Evolutionary conservation across 1,284 basidiomycete genomes (phyloP), one percentile per base, ranked within the genome.

Genomic region (Trametes polyzona): DNA sequence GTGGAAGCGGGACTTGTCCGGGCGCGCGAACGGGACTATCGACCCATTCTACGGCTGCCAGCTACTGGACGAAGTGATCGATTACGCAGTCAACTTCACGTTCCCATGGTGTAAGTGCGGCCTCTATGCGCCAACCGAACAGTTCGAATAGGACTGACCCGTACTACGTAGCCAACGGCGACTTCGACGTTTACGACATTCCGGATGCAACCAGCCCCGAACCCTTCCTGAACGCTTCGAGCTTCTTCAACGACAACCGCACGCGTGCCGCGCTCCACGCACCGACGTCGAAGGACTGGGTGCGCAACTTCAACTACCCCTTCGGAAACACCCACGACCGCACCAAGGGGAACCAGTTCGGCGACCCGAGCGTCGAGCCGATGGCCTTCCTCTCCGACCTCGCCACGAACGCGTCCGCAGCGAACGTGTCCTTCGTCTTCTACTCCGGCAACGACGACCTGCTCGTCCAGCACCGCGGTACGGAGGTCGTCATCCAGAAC

Each of bases 21-120:
- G 64, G 36, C 57, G 65, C 44, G 59, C 70, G 14, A 67, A 68
- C 39, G 67, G 70, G 39, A 69, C 67, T 33, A 68, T 73, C 43
- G 71, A 74, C 57, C 65, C 72, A 17, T 73, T 58, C 52, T 75
- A 75, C 52, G 69, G 67, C 7, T 74, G 73, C 43, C 62, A 65
- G 52, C 52, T 73, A 29, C 67, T 68, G 29, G 66, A 71, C 48
- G 71, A 73, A 61, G 53, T 72, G 36, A 60, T 67, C 10, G 73
- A 74, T 51, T 74, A 73, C 63, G 73, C 72, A 2, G 60, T 70
- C 19, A 75, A 74, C 54, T 73, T 68, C 52, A 62, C 61, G 16
- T 84, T 79, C 66, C 87, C 87, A 7, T 89, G 85, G 86, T 83
- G 85, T 87, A 70, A 60, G 83, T 74, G 36, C 26, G 30, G n/a